phyloP scores from a whole-genome alignment of 495 filamentous ascomycete species.

The Penicillium verhagenii region DNA sequence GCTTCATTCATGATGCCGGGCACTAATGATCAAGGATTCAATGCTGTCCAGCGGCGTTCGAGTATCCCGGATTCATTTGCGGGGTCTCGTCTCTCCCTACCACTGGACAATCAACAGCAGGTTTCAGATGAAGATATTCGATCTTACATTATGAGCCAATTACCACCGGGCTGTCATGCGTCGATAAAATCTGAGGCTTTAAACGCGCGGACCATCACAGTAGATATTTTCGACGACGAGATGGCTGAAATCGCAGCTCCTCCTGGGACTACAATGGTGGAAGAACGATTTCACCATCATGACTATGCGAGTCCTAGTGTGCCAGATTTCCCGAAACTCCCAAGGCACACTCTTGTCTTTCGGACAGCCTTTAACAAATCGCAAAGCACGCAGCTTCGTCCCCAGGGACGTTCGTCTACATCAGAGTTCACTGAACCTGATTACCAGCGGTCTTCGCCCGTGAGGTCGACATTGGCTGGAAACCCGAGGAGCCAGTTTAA shows the following conservation, averaged over 20 bases:
- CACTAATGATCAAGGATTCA: slow-evolving; percentile 41
- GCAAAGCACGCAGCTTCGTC: slow-evolving; percentile 40
- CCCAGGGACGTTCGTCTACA: slow-evolving; percentile 7
- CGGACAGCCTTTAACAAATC: slow-evolving; percentile 45
- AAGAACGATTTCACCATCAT: slow-evolving; percentile 51
- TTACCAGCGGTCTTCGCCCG: neutral
- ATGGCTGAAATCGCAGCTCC: slow-evolving; percentile 60
- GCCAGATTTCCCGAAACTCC: slow-evolving; percentile 20
- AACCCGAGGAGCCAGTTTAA: neutral
- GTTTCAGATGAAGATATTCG: slow-evolving; percentile 46
- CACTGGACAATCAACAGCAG: slow-evolving; percentile 32
- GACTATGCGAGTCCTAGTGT: slow-evolving; percentile 19
- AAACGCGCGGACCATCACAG: slow-evolving; percentile 69
- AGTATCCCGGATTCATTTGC: slow-evolving; percentile 22
- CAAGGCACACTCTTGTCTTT: slow-evolving; percentile 46
- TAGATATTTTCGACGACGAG: slow-evolving; percentile 65
- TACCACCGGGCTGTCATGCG: slow-evolving; percentile 48
- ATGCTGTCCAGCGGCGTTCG: slow-evolving; percentile 46
- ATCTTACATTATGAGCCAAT: slow-evolving; percentile 45
- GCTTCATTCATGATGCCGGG: slow-evolving; percentile 42
- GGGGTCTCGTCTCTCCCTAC: slow-evolving; percentile 27
- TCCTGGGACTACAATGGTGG: slow-evolving; percentile 64
- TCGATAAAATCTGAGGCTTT: slow-evolving; percentile 63
- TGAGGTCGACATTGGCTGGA: neutral
- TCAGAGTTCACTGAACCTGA: slow-evolving; percentile 2